Base-by-base conservation (phyloP, 257 asterid species). In the Ajuga chamaepitys region DNA sequence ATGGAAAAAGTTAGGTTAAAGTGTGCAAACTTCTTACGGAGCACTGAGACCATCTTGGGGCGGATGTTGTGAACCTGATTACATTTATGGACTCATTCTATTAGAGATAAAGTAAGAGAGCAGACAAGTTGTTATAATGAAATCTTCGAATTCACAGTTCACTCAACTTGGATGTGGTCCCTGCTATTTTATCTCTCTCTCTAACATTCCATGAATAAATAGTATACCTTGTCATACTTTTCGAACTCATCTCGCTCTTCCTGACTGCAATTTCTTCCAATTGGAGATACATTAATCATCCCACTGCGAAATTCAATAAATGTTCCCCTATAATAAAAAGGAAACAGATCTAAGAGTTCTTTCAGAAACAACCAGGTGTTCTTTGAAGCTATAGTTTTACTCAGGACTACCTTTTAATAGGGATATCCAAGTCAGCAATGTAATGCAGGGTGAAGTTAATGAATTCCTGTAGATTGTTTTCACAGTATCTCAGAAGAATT, bases 241-340 rank as follows among this genome's bases (percentile, higher is more conserved):
- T 90, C 99, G 28, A 94, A 94, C 80, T 88, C 96, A 30, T 85
- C 97, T 64, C 99, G 72, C 72, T 94, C 99, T 79, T 88, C 99
- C 77, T 94, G 99, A 57, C 96, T 94, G 81, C 99, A 94, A 80
- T 90, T 94, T 77, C 99, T 83, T 63, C 99, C 99, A 18, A 94
- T 94, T 62, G 99, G 99, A 6, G 95, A 94, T 25, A 94, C 95
- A 66, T 94, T 94, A 67, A 94, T 80, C 99, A 94, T 90, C 64
- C 99, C 99, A 75, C 88, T 90, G 55, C 99, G 89, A 60, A 94
- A 94, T 80, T 94, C 99, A 40, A 94, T 83, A 67, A 94, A 94
- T 46, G 97, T 94, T 50, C 97, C 99, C 81, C 99, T 94, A 68
- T 8, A 77, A 67, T 38, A 66, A 66, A 65, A 73, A 16, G 45